Base-by-base conservation (phyloP, 768 basidiomycete genomes). In the Lentinula raphanica region DNA sequence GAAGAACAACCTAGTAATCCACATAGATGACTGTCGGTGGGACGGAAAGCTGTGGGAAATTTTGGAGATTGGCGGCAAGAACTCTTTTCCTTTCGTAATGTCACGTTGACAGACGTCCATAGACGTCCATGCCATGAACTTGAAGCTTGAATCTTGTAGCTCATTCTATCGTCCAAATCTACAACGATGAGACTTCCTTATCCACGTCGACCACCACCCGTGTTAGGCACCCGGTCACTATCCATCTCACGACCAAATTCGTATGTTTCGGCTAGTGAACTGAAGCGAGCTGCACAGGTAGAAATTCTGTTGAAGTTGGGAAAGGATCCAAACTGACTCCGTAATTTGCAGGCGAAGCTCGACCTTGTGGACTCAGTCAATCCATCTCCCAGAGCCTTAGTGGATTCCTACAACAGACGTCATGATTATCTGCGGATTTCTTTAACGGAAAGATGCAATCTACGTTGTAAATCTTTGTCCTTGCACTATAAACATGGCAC, bases 361-460 rank as follows among this genome's bases (percentile, higher is more conserved):
- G 74, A 79, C 2, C 67, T 73, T 36, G 72, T 86, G 35, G 87
- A 90, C 59, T 66, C 76, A 12, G 63, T 68, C 28, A 68, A 65
- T 38, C 76, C 80, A 11, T 70, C 84, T 54, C 80, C 83, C 8
- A 77, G 79, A 3, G 75, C 76, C 50, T 71, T 92, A 5, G 68
- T 85, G n/a, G 91, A 92, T 65, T 75, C 81, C 3, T 90, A 85
- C 67, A 68, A 74, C 29, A 78, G 91, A 21, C 76, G 74, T 56
- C 93, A 94, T 68, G 85, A 91, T 68, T 95, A 95, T 69, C 79
- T 95, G n/a, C 84, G 92, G 31, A 92, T 94, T 54, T 90, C 88
- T 1, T 73, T 94, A 35, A 94, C 92, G 0, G 93, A 94, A 69
- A 77, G 83, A 59, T 95, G 93, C 71, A 95, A 94, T 73, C 74